Conservation (phyloP, 1,284 basidiomycete species). For the Coniferiporia sulphurascens region DNA sequence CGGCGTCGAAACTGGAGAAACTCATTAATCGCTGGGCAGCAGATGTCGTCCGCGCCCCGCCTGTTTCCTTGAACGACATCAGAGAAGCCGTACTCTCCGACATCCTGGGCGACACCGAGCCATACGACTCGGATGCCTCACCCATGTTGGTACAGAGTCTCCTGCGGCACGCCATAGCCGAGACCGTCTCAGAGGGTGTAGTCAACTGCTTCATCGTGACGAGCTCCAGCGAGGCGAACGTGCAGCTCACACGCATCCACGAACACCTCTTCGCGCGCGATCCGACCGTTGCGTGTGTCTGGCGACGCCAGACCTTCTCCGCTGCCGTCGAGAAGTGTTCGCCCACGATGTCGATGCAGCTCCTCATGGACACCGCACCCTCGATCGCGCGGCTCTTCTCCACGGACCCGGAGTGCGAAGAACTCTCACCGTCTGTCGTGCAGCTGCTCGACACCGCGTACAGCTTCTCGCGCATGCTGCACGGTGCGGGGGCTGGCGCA, state of each 20-base stretch:
- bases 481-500: slow-evolving; percentile 56
- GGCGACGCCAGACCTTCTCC: slow-evolving; percentile 80
- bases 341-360: slow-evolving; percentile 55
- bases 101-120: slow-evolving; percentile 43
- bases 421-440: slow-evolving; percentile 38
- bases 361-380: slow-evolving; percentile 65
- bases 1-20: slow-evolving; percentile 72
- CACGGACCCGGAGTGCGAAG: slow-evolving; percentile 28
- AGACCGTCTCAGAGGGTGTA: slow-evolving; percentile 72
- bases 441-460: slow-evolving; percentile 65
- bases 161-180: slow-evolving; percentile 70
- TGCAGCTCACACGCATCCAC: slow-evolving; percentile 76
- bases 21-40: slow-evolving; percentile 80
- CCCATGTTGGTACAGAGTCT: slow-evolving; percentile 71
- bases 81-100: slow-evolving; percentile 57
- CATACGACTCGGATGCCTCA: slow-evolving; percentile 36
- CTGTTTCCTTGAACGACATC: slow-evolving; percentile 47
- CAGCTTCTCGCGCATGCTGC: slow-evolving; percentile 76
- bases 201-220: slow-evolving; percentile 75
- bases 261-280: slow-evolving; percentile 79
- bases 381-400: slow-evolving; percentile 48
- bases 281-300: slow-evolving; percentile 75
- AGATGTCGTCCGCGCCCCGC: slow-evolving; percentile 57
- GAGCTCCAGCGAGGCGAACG: slow-evolving; percentile 73
- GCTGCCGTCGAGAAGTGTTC: slow-evolving; percentile 73